phyloP scores from a whole-genome alignment of 2,329 filamentous ascomycete species.

The Sporothrix sp. region DNA sequence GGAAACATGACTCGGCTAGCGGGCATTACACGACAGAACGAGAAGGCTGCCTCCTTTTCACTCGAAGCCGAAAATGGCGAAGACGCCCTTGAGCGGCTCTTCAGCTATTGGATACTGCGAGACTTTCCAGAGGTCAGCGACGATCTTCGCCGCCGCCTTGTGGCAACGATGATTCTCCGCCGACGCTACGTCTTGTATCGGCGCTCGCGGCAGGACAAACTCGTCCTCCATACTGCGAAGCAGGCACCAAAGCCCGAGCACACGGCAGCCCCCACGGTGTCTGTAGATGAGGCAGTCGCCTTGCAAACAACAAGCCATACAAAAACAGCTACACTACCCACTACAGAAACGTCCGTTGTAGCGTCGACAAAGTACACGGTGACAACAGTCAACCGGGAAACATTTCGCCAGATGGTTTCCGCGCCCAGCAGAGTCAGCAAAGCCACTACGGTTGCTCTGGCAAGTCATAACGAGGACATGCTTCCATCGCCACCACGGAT shows the following conservation, averaged over 20 bases:
- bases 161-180: background rate
- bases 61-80: background rate
- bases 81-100: background rate
- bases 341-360: background rate
- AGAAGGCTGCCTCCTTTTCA: background rate
- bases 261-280: background rate
- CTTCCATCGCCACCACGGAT: background rate
- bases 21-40: background rate
- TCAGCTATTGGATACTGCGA: background rate
- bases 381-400: background rate
- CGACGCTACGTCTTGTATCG: background rate
- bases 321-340: background rate
- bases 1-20: background rate
- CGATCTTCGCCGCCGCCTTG: background rate
- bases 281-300: no score
- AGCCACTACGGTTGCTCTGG: background rate
- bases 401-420: background rate
- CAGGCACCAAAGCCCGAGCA: background rate
- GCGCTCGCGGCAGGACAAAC: background rate
- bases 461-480: background rate
- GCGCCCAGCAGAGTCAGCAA: background rate
- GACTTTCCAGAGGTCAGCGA: background rate
- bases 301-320: background rate
- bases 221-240: background rate
- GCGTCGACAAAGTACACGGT: background rate